Evolutionary conservation across 495 filamentous ascomycete species (phyloP).

Genomic region (Amniculicola lignicola): DNA sequence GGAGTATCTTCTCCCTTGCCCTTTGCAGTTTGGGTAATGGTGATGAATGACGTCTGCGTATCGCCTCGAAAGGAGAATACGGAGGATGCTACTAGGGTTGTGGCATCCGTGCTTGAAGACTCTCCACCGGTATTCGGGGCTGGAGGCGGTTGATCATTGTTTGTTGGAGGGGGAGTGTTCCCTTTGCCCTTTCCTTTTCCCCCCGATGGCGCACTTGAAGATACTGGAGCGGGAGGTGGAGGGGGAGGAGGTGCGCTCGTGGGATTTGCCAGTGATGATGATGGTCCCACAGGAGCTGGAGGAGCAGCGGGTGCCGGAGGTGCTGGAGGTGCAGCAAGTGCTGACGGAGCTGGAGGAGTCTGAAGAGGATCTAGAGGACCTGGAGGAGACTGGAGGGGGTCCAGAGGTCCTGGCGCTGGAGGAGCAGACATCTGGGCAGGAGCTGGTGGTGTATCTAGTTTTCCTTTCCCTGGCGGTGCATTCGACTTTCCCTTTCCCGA

Average conservation of each 20-base stretch:
- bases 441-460: not conserved
- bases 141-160: too few species aligned
- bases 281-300: not conserved
- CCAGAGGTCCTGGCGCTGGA: not conserved
- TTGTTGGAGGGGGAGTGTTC: too few species aligned
- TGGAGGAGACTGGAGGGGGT: not conserved
- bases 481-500: not conserved
- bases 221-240: not conserved
- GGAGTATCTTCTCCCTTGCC: conserved; percentile 6
- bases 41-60: conserved; percentile 14
- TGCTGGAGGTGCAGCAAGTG: not conserved
- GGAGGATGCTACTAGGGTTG: not conserved
- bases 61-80: not conserved
- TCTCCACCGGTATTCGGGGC: too few species aligned
- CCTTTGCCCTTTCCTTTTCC: too few species aligned
- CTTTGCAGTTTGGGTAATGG: conserved; percentile 12
- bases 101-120: not conserved
- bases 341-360: not conserved
- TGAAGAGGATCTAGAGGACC: too few species aligned
- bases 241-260: not conserved
- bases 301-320: not conserved
- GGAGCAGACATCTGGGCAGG: not conserved
- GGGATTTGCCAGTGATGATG: not conserved
- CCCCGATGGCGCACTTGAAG: not conserved
- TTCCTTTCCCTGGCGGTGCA: too few species aligned